Evolutionary conservation across 371 early-diverging fungal species (phyloP).

Genomic region (Funneliformis caledonium): DNA sequence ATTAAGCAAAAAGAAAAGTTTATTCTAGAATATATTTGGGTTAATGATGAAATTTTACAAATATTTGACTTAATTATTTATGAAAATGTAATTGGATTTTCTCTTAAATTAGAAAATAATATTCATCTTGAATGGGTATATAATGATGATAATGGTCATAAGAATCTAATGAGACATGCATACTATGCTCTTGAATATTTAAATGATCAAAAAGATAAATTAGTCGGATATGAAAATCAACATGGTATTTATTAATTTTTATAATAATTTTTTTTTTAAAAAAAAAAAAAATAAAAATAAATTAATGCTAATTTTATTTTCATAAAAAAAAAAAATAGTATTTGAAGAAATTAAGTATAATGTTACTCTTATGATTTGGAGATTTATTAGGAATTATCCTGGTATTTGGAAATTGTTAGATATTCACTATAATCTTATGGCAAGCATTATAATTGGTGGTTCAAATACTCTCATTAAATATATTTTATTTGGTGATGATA

Average conservation of each 20-base stretch:
- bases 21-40: background rate
- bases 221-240: background rate
- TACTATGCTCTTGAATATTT: background rate
- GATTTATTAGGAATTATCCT: background rate
- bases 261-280: no score
- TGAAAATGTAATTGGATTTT: background rate
- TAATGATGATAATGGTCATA: no score
- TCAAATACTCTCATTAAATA: background rate
- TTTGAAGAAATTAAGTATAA: background rate
- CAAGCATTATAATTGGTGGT: background rate
- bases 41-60: background rate
- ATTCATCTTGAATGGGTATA: no score
- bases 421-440: background rate
- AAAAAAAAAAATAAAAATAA: no score
- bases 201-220: background rate
- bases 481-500: slow-evolving; percentile 1
- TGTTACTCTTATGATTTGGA: background rate
- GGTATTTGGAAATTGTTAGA: background rate
- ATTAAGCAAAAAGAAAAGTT: background rate
- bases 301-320: no score
- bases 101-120: background rate
- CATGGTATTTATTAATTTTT: background rate
- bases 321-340: background rate
- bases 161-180: background rate
- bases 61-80: background rate